Conservation (phyloP, 2,329 filamentous ascomycete genomes). For the Rutstroemia sydowiana region DNA sequence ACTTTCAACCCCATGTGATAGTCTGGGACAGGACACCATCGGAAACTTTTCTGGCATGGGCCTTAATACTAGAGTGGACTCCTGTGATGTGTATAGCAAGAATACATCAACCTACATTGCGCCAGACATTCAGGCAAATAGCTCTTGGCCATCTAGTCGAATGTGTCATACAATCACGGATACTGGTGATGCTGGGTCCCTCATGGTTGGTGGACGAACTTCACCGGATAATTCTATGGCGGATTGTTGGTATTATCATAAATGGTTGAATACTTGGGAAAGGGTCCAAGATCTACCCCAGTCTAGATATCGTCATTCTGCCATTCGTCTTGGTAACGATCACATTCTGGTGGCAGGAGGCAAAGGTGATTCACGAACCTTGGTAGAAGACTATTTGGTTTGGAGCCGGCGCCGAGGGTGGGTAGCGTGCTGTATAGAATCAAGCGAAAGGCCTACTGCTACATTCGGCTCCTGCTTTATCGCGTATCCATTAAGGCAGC, state of each 20-base stretch:
- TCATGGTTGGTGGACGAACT: conserved; percentile 71
- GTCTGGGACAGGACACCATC: conserved; percentile 29
- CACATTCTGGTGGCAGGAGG: conserved; percentile 36
- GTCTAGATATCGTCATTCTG: conserved; percentile 70
- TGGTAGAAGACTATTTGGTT: conserved; percentile 19
- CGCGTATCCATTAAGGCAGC: conserved; percentile 15
- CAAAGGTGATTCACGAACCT: conserved; percentile 23
- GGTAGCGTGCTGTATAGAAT: conserved; percentile 18
- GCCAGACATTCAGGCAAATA: conserved; percentile 3
- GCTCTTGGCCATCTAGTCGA: conserved; percentile 38
- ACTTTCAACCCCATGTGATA: conserved; percentile 32
- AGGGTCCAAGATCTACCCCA: conserved; percentile 56
- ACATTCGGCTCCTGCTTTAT: conserved; percentile 23
- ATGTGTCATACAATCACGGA: conserved; percentile 75
- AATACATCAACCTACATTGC: background rate
- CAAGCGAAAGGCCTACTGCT: conserved; percentile 8
- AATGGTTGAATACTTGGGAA: conserved; percentile 49
- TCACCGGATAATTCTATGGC: conserved; percentile 62
- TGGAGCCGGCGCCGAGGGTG: conserved; percentile 28
- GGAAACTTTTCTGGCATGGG: conserved; percentile 30
- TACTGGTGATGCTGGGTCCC: conserved; percentile 46
- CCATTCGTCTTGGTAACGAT: conserved; percentile 44
- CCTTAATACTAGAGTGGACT: conserved; percentile 33
- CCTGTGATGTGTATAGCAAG: conserved; percentile 41
- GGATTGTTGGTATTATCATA: conserved; percentile 70